These are phyloP conservation scores for Talaromyces borbonicus DNA, from an alignment of 495 filamentous ascomycete species.

Conservation along the genomic window DNA sequence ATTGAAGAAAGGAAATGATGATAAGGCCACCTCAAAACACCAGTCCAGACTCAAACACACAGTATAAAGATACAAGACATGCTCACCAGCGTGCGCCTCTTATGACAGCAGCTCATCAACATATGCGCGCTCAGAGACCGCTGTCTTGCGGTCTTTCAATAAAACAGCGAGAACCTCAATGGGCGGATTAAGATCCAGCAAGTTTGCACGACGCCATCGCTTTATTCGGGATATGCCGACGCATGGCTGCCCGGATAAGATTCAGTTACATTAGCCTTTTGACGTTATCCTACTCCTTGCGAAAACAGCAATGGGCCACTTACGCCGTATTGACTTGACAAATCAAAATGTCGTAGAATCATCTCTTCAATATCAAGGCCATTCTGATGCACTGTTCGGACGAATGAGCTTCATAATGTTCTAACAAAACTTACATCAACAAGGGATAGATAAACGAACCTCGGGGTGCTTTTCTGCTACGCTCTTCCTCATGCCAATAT, in stretches of 20 bases:
- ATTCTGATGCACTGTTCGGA: conserved; percentile 56
- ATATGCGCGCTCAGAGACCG: conserved; percentile 51
- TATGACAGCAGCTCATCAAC: conserved; percentile 69
- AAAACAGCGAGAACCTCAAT: conserved; percentile 86
- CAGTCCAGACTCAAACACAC: background rate
- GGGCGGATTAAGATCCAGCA: conserved; percentile 71
- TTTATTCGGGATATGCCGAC: conserved; percentile 73
- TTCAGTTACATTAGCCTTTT: conserved; percentile 11
- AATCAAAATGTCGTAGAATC: conserved; percentile 80
- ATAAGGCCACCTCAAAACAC: background rate
- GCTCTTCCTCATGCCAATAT: conserved; percentile 67
- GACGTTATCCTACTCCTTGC: background rate
- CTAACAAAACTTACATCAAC: background rate
- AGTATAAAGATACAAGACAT: background rate
- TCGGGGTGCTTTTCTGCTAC: conserved; percentile 40
- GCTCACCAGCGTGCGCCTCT: background rate
- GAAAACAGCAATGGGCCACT: conserved; percentile 21
- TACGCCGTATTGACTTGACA: conserved; percentile 82
- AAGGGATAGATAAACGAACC: background rate
- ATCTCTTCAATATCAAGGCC: conserved; percentile 67
- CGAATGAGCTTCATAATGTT: background rate
- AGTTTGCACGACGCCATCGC: conserved; percentile 81
- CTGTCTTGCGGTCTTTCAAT: conserved; percentile 54
- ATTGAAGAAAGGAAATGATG: background rate
- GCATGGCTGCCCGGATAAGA: conserved; percentile 72